Evolutionary conservation across 495 filamentous ascomycete species (phyloP), one percentile per base, ranked within the genome.

Genomic region (Peziza echinospora): DNA sequence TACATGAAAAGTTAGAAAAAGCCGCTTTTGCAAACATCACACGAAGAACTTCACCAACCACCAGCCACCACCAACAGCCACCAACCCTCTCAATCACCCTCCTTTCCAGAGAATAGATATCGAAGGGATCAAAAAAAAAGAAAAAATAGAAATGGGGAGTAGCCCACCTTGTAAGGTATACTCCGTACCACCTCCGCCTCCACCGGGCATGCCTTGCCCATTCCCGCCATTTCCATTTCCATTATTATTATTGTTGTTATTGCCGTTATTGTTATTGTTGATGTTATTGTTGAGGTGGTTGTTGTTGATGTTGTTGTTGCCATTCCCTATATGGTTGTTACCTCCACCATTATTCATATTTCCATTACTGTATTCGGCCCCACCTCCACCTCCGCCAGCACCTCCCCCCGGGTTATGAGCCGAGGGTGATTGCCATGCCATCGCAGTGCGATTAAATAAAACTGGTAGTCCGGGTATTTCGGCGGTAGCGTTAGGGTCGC

Each of bases 141-240:
- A n/a, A n/a, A n/a, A n/a, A n/a, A n/a, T n/a, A n/a, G 26, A 34
- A n/a, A n/a, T n/a, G 8, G 26, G 37, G 5, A 28, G 25, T 25
- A 26, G 57, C 70, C 56, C 60, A 92, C 87, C 89, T 74, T 97
- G 89, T 39, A 97, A 68, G 24, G 89, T 96, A 56, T 97, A 97
- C 60, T 97, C 91, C n/a, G 91, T 94, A 41, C 84, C 89, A 26
- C 52, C 43, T n/a, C n/a, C n/a, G n/a, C n/a, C n/a, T n/a, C n/a
- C n/a, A n/a, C n/a, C n/a, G n/a, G n/a, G n/a, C n/a, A n/a, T n/a
- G n/a, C n/a, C n/a, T n/a, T n/a, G n/a, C n/a, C n/a, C n/a, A n/a
- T n/a, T n/a, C n/a, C n/a, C n/a, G n/a, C n/a, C n/a, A n/a, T n/a
- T n/a, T 16, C 56, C 49, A n/a, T n/a, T n/a, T n/a, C n/a, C n/a